A percentile compares a stretch with the other conserved stretches of the same genome.
These are phyloP conservation scores for Grosmannia penicillata DNA, from an alignment of 2,329 filamentous ascomycete genomes.

Conservation along the genomic window DNA sequence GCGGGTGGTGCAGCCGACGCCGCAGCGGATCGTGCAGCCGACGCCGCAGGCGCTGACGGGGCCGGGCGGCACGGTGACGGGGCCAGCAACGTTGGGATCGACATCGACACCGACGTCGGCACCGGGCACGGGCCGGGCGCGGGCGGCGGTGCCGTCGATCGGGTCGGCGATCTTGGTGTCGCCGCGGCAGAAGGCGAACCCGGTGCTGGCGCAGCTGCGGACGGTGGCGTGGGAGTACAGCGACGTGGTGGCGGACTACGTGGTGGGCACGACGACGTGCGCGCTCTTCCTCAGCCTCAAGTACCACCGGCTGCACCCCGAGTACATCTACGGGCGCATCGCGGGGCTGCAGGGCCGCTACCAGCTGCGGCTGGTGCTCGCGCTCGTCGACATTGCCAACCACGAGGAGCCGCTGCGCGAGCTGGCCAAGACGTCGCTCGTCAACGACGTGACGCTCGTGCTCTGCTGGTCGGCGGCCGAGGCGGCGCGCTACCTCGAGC, in stretches of 20 bases:
- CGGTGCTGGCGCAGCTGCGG: slow-evolving; percentile 69
- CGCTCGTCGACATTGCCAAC: slow-evolving; percentile 89
- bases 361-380: slow-evolving; percentile 69
- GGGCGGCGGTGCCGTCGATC: slow-evolving; percentile 22
- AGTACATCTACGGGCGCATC: slow-evolving; percentile 94
- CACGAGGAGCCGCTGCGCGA: slow-evolving; percentile 85
- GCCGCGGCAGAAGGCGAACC: slow-evolving; percentile 86
- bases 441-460: slow-evolving; percentile 86
- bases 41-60: slow-evolving; percentile 73
- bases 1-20: slow-evolving; percentile 31
- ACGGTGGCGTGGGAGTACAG: slow-evolving; percentile 90
- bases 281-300: slow-evolving; percentile 85
- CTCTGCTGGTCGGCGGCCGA: slow-evolving; percentile 91
- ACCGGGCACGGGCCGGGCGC: neutral
- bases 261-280: slow-evolving; percentile 74
- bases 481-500: slow-evolving; percentile 81
- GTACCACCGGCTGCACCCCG: slow-evolving; percentile 91
- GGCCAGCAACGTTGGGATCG: too few species aligned
- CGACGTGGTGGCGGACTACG: slow-evolving; percentile 90
- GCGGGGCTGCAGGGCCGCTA: slow-evolving; percentile 73
- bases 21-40: slow-evolving; percentile 61
- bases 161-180: slow-evolving; percentile 80
- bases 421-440: slow-evolving; percentile 77
- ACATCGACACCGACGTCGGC: too few species aligned
- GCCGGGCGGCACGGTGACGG: neutral